These are phyloP conservation scores for Haberlea rhodopensis DNA, from an alignment of 257 asterid species.

Conservation along the genomic window DNA sequence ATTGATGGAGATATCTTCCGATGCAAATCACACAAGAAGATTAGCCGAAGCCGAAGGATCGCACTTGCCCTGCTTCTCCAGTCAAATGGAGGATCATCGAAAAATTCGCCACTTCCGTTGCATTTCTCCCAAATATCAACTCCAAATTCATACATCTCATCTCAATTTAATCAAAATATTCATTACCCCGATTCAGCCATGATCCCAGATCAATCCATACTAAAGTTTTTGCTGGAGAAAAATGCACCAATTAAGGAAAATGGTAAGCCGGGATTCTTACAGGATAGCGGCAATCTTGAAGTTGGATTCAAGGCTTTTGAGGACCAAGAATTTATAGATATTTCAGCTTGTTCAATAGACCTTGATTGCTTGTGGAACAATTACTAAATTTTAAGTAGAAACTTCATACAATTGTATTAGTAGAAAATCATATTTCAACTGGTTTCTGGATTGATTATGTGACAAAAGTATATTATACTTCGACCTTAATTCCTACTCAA, in stretches of 20 bases:
- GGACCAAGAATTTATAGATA: constrained; percentile 29
- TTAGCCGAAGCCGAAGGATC: constrained; percentile 30
- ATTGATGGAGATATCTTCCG: constrained; percentile 48
- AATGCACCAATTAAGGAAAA: constrained; percentile 20
- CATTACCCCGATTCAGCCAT: constrained; percentile 25
- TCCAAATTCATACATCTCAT: constrained; percentile 26
- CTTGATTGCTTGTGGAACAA: constrained; percentile 32
- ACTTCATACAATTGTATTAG: background rate
- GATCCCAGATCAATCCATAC: constrained; percentile 47
- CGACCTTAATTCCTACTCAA: constrained; percentile 12
- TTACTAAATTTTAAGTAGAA: background rate
- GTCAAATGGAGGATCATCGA: constrained; percentile 36
- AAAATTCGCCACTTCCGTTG: constrained; percentile 26
- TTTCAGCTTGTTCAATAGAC: constrained; percentile 29
- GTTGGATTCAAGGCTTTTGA: constrained; percentile 17
- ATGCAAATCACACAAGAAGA: constrained; percentile 27
- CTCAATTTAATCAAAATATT: constrained; percentile 29
- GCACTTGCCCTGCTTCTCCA: constrained; percentile 66
- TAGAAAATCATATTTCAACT: too few relatives aligned
- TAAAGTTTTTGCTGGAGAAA: constrained; percentile 39
- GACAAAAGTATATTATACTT: background rate
- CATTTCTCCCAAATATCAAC: constrained; percentile 21
- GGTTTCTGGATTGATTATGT: background rate
- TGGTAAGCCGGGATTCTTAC: constrained; percentile 15
- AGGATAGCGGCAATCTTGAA: constrained; percentile 21